Conservation (phyloP, 164 flowering plant species). For the Piper betle region DNA sequence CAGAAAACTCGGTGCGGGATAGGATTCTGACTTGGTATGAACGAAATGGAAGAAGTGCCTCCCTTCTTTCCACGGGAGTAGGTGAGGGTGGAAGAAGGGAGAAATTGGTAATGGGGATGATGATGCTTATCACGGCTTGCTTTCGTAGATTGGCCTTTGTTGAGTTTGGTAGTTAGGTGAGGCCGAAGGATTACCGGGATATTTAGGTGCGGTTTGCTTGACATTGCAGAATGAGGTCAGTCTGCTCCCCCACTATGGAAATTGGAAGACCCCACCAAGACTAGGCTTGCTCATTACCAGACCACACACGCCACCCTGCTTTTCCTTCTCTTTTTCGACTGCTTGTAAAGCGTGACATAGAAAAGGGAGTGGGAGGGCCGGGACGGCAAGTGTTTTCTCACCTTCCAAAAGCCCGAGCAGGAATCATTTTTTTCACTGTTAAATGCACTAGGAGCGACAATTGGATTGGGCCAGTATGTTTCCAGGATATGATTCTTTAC, state of each 20-base stretch:
- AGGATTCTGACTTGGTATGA: conserved; percentile 8
- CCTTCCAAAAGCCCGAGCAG: neutral
- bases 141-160: conserved; percentile 4
- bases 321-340: conserved; percentile 1
- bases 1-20: neutral
- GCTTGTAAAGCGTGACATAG: conserved; percentile 1
- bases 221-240: conserved; percentile 29
- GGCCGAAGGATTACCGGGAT: conserved; percentile 24
- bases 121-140: conserved; percentile 13
- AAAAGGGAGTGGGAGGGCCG: neutral
- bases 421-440: neutral
- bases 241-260: conserved; percentile 28
- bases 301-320: neutral
- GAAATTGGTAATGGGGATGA: conserved; percentile 18
- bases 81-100: conserved; percentile 20
- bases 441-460: neutral
- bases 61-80: conserved; percentile 14
- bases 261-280: conserved; percentile 25
- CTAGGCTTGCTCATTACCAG: conserved; percentile 16
- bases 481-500: neutral
- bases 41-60: conserved; percentile 10
- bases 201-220: conserved; percentile 46
- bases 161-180: conserved; percentile 1
- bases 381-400: neutral
- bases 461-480: neutral